phyloP scores from a whole-genome alignment of 148 eudicot genomes.

The Amaranthus cruentus region DNA sequence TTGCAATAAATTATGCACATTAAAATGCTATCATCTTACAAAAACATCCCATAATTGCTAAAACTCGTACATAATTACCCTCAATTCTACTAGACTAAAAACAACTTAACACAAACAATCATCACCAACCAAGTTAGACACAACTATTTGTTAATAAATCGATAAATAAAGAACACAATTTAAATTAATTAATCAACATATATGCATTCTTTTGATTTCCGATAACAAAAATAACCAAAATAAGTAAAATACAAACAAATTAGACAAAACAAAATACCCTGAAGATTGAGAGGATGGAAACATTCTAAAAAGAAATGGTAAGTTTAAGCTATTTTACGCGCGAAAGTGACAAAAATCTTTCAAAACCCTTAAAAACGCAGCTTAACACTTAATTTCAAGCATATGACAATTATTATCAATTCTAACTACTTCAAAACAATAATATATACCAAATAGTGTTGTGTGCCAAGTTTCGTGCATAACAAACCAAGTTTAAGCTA shows the following conservation, averaged over 20 bases:
- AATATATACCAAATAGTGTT: too few relatives aligned
- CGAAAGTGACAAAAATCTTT: too few relatives aligned
- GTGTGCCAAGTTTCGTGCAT: too few relatives aligned
- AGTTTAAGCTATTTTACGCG: too few relatives aligned
- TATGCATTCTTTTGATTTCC: background rate
- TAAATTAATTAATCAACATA: constrained; percentile 6
- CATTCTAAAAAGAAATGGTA: too few relatives aligned
- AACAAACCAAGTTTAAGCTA: too few relatives aligned
- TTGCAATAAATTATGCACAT: background rate
- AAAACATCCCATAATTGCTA: background rate
- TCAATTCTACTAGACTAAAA: background rate
- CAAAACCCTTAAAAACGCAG: too few relatives aligned
- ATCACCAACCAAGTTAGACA: background rate
- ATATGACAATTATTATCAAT: too few relatives aligned
- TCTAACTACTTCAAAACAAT: too few relatives aligned
- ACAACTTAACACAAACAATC: background rate
- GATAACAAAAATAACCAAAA: background rate
- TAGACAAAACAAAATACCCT: too few relatives aligned
- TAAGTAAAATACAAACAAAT: background rate
- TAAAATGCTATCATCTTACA: background rate
- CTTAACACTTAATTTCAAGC: too few relatives aligned
- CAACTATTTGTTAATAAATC: background rate
- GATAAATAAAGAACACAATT: background rate
- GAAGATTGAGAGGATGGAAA: too few relatives aligned
- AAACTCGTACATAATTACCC: background rate